Conservation (phyloP, 345 rosid species). For the Clausena lansium region DNA sequence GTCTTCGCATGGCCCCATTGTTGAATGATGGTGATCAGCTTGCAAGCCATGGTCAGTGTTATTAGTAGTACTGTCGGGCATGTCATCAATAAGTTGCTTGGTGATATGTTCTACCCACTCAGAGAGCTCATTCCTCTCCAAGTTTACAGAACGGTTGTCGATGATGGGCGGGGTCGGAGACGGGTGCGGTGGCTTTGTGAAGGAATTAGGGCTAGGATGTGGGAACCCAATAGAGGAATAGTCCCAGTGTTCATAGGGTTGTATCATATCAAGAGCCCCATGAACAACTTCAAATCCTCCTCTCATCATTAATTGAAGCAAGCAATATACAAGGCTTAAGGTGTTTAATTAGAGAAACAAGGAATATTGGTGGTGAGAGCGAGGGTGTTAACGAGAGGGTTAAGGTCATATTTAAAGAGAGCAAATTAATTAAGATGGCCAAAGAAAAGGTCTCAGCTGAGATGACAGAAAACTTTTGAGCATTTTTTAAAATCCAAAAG, state of each 20-base stretch:
- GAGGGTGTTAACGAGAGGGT: constrained; percentile 29
- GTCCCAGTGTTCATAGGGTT: constrained; percentile 40
- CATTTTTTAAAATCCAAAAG: constrained; percentile 9
- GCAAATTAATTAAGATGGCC: constrained; percentile 7
- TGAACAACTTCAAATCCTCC: constrained; percentile 46
- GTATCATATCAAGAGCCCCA: constrained; percentile 41
- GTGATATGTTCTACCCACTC: constrained; percentile 71
- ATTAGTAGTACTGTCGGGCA: constrained; percentile 24
- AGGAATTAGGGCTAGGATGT: constrained; percentile 5
- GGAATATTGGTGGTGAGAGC: constrained; percentile 17
- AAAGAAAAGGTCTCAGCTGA: constrained; percentile 30
- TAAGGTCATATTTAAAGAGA: constrained; percentile 27
- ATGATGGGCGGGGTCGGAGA: neutral
- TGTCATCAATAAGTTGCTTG: constrained; percentile 55
- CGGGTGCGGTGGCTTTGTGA: constrained; percentile 12
- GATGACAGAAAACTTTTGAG: neutral
- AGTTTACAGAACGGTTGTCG: constrained; percentile 24
- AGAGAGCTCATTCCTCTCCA: constrained; percentile 52
- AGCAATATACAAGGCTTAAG: neutral
- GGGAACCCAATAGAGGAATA: constrained; percentile 17
- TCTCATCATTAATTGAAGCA: constrained; percentile 23
- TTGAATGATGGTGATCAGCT: neutral
- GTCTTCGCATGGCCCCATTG: constrained; percentile 16
- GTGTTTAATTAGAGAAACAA: neutral
- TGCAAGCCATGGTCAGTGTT: constrained; percentile 23